phyloP scores from a whole-genome alignment of 2,329 filamentous ascomycete species.

The Calonectria pseudoturangicola region DNA sequence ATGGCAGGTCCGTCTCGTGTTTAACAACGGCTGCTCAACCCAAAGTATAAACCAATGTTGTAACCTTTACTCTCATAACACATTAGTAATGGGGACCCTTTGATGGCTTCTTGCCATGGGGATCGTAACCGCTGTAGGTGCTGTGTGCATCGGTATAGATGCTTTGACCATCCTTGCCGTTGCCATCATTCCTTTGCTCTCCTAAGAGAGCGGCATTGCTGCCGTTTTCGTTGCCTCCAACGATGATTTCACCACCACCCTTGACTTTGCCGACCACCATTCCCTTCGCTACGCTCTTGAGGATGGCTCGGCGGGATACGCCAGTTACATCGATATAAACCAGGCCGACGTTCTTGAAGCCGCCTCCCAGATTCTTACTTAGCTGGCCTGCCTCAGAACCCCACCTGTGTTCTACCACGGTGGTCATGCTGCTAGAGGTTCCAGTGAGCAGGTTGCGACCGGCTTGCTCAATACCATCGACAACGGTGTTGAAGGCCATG shows the following conservation, averaged over 20 bases:
- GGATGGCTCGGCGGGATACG: slow-evolving; percentile 89
- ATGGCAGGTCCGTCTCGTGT: slow-evolving; percentile 1
- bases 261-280: slow-evolving; percentile 92
- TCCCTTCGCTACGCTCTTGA: slow-evolving; percentile 96
- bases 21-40: slow-evolving; percentile 10
- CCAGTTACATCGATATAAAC: slow-evolving; percentile 98
- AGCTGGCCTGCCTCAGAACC: slow-evolving; percentile 89
- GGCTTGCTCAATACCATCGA: slow-evolving; percentile 93
- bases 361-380: slow-evolving; percentile 84
- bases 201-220: slow-evolving; percentile 56
- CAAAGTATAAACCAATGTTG: slow-evolving; percentile 34
- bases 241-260: slow-evolving; percentile 82
- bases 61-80: slow-evolving; percentile 27
- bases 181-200: slow-evolving; percentile 49
- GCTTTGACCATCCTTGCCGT: slow-evolving; percentile 45
- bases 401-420: slow-evolving; percentile 92
- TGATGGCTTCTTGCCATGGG: slow-evolving; percentile 58
- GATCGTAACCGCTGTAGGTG: slow-evolving; percentile 53
- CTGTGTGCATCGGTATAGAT: slow-evolving; percentile 55
- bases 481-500: slow-evolving; percentile 96
- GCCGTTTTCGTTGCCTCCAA: slow-evolving; percentile 77
- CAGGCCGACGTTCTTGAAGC: slow-evolving; percentile 95
- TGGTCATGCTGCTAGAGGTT: slow-evolving; percentile 85
- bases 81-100: slow-evolving; percentile 48
- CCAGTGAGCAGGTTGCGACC: slow-evolving; percentile 85